These are phyloP conservation scores for Globisporangium camurandrum DNA, from an alignment of 352 stramenopile species.

Conservation along the genomic window DNA sequence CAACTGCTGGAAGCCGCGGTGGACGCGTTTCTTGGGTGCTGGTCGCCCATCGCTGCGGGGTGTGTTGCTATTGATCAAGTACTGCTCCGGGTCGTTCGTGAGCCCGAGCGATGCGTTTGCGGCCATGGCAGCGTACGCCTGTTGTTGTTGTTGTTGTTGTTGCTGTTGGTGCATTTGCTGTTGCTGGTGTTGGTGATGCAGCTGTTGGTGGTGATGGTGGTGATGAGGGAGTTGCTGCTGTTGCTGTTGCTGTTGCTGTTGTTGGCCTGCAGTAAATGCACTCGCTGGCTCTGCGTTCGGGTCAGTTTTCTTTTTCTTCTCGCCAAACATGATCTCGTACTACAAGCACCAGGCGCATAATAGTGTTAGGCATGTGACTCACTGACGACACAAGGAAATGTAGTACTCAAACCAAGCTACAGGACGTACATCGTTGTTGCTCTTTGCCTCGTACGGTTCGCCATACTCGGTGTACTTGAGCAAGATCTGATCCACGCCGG, in stretches of 20 bases:
- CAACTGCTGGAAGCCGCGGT: constrained; percentile 73
- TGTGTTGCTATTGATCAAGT: constrained; percentile 39
- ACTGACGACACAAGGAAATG: background rate
- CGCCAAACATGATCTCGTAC: constrained; percentile 81
- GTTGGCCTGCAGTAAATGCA: constrained; percentile 18
- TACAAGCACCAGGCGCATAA: constrained; percentile 10
- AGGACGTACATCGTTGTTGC: constrained; percentile 71
- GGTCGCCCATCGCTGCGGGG: constrained; percentile 17
- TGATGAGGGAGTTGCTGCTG: too few relatives aligned
- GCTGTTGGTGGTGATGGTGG: too few relatives aligned
- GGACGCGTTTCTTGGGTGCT: constrained; percentile 59
- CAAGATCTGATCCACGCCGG: constrained; percentile 73
- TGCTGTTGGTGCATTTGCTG: too few relatives aligned
- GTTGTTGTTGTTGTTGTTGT: constrained; percentile 6
- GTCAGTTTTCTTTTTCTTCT: constrained; percentile 67
- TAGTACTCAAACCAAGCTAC: background rate
- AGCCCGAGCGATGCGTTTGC: constrained; percentile 31
- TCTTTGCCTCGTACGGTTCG: constrained; percentile 75
- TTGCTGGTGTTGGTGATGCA: too few relatives aligned
- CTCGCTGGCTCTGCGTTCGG: constrained; percentile 22
- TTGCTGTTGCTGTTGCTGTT: constrained; percentile 5
- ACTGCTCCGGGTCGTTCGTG: constrained; percentile 63
- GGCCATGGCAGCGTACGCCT: constrained; percentile 16
- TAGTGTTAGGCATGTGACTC: background rate
- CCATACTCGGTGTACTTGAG: constrained; percentile 85